Base-by-base conservation (phyloP, 139 green algal species). In the Picochlorum sp. region DNA sequence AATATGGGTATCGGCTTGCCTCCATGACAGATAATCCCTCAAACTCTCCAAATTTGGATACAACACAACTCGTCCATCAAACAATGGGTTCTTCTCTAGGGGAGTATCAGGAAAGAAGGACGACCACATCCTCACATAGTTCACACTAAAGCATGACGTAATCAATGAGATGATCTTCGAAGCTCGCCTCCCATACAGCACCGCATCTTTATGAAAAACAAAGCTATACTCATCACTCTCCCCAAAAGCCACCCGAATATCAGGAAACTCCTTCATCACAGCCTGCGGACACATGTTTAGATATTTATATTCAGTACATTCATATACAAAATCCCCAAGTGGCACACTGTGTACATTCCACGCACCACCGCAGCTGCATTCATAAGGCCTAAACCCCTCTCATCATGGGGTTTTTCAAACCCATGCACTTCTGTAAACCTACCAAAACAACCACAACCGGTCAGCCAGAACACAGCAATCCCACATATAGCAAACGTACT, bases 201-300 rank as follows among this genome's bases (percentile, higher is more conserved):
- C 63, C 3, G 75, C 82, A 32, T 66, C 45, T 5, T 81, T 79
- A 50, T 75, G 65, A 15, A 96, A 69, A 2, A 92, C 81, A 57
- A 96, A 96, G 68, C 83, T 92, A 78, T 89, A 94, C 69, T 96
- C 89, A 67, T 96, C 89, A 56, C 83, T 92, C 60, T 94, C 78
- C 0, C 89, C 89, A 77, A 82, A 96, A 8, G 79, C 88, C 0
- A 96, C 57, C 0, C 78, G 69, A 2, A 94, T 78, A 47, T 95
- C 89, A 20, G 71, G 54, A 49, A 91, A 94, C 62, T 86, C 77
- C 0, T 57, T 50, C 70, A 93, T 72, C 18, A 94, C 83, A 20
- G 73, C 76, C 81, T 85, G 70, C 14, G 28, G 10, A 28, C 13
- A 20, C 4, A 30, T 16, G 4, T 4, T 4, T 30, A 30, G 13